Percentiles rank a stretch among this genome's conserved stretches.
Evolutionary conservation across 495 filamentous ascomycete species (phyloP).

Genomic region (Neurospora africana): DNA sequence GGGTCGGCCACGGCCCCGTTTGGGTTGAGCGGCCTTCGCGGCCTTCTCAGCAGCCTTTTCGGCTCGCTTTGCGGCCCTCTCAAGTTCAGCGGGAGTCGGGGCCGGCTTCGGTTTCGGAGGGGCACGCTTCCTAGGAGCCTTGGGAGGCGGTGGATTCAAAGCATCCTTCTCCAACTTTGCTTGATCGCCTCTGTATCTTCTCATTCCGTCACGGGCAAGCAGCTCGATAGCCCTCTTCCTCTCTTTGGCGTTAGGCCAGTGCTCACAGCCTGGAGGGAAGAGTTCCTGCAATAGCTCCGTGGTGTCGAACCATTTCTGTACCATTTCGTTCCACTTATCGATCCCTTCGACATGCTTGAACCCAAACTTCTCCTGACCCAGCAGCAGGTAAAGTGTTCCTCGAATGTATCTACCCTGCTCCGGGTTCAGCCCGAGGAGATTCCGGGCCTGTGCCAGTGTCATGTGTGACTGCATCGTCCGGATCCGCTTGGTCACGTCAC

Average conservation of each 20-base stretch:
- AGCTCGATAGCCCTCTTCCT: conserved; percentile 59
- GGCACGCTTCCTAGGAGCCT: background rate
- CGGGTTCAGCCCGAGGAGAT: conserved; percentile 60
- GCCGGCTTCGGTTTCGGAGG: conserved; percentile 4
- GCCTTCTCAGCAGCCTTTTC: background rate
- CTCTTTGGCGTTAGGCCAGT: conserved; percentile 43
- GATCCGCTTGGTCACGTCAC: conserved; percentile 75
- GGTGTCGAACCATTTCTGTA: conserved; percentile 53
- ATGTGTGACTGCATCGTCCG: conserved; percentile 51
- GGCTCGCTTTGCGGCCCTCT: background rate
- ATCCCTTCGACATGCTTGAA: conserved; percentile 60
- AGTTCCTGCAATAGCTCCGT: conserved; percentile 47
- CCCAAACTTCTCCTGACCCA: conserved; percentile 61
- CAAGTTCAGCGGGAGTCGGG: background rate
- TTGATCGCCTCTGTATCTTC: conserved; percentile 56
- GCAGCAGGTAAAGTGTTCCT: conserved; percentile 52
- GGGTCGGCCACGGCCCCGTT: conserved; percentile 1
- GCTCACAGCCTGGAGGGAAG: conserved; percentile 37
- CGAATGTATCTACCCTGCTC: conserved; percentile 56
- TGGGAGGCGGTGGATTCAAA: conserved; percentile 12
- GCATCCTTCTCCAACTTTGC: conserved; percentile 32
- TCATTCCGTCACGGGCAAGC: conserved; percentile 63
- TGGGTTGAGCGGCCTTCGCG: background rate
- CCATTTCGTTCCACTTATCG: conserved; percentile 62
- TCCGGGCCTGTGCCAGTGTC: conserved; percentile 64